Conservation (phyloP, 2,329 filamentous ascomycete species). For the Neofusicoccum parvum region DNA sequence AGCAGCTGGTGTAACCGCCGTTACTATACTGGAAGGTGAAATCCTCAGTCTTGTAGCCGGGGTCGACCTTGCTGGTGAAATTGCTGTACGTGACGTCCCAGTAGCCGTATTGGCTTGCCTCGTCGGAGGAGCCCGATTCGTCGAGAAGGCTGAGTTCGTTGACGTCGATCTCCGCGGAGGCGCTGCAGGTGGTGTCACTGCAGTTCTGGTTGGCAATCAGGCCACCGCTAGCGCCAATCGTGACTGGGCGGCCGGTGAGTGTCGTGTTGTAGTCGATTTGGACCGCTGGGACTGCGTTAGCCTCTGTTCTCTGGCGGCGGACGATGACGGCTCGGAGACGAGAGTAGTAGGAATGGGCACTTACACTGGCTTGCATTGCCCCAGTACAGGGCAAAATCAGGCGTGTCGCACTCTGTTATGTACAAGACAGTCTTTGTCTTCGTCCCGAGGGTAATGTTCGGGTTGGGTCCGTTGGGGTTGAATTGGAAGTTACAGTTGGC, state of each 20-base stretch:
- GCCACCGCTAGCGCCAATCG: background rate
- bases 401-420: background rate
- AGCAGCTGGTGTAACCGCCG: background rate
- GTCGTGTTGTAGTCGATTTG: conserved; percentile 7
- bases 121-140: conserved; percentile 25
- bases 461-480: conserved; percentile 1
- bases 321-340: background rate
- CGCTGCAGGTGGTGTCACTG: background rate
- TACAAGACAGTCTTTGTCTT: background rate
- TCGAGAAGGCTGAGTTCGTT: background rate
- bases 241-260: conserved; percentile 2
- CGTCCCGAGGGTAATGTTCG: conserved; percentile 5
- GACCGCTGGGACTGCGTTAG: background rate
- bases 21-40: conserved; percentile 1
- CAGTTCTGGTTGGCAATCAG: background rate
- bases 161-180: background rate
- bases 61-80: conserved; percentile 2
- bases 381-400: conserved; percentile 2
- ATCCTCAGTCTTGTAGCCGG: background rate
- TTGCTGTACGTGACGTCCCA: conserved; percentile 6
- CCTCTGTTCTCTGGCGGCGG: background rate
- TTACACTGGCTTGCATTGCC: background rate
- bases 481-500: background rate
- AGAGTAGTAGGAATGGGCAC: background rate
- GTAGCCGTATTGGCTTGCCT: background rate